Evolutionary conservation across 148 eudicot genomes (phyloP).

Genomic region (Chenopodium quinoa): DNA sequence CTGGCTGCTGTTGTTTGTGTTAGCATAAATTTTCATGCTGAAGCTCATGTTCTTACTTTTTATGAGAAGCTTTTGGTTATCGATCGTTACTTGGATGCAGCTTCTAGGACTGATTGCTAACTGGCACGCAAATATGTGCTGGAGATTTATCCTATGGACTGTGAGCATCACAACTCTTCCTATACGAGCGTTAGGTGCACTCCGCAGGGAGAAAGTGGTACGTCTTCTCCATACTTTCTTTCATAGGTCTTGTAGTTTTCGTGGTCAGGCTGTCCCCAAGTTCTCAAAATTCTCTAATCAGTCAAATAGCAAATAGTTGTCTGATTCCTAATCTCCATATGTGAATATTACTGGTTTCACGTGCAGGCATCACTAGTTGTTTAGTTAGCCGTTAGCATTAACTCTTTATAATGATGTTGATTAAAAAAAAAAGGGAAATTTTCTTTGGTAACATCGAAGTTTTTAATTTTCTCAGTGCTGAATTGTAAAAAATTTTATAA

Average conservation of each 20-base stretch:
- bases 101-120: slow-evolving; percentile 41
- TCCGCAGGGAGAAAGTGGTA: slow-evolving; percentile 66
- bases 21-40: slow-evolving; percentile 35
- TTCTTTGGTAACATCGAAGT: no score
- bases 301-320: background rate
- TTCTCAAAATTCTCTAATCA: background rate
- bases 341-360: background rate
- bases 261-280: background rate
- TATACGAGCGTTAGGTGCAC: slow-evolving; percentile 49
- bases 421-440: background rate
- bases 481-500: no score
- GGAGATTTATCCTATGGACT: slow-evolving; percentile 39
- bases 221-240: slow-evolving; percentile 15
- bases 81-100: slow-evolving; percentile 54
- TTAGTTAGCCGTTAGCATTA: background rate
- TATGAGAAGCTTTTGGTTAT: slow-evolving; percentile 40
- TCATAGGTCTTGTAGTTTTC: background rate
- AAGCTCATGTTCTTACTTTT: slow-evolving; percentile 32
- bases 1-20: slow-evolving; percentile 21
- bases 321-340: background rate
- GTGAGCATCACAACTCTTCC: slow-evolving; percentile 56
- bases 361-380: background rate
- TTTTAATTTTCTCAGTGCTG: no score
- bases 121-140: slow-evolving; percentile 45
- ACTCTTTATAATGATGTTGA: background rate